phyloP scores from a whole-genome alignment of 192 early-diverging fungal species.

The Irineochytrium annulatum region DNA sequence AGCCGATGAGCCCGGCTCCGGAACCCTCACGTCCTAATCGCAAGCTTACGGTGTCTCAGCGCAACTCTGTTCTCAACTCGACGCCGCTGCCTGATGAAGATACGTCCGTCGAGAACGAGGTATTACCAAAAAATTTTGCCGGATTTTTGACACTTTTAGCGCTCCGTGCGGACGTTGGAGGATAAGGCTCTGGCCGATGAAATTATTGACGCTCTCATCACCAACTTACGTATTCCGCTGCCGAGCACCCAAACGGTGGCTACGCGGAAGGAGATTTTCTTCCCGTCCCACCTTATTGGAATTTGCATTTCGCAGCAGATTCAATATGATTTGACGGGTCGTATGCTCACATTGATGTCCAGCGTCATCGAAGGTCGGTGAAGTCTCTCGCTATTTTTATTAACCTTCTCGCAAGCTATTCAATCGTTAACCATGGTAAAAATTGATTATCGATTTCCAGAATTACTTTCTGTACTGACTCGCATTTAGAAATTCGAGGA shows the following conservation, averaged over 20 bases:
- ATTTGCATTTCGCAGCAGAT: slow-evolving; percentile 80
- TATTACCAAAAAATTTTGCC: too few relatives aligned
- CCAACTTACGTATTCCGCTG: slow-evolving; percentile 83
- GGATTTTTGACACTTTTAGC: too few relatives aligned
- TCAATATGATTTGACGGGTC: slow-evolving; percentile 72
- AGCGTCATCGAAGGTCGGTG: slow-evolving; percentile 68
- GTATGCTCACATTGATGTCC: slow-evolving; percentile 79
- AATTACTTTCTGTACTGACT: slow-evolving; percentile 18
- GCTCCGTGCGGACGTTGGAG: too few relatives aligned
- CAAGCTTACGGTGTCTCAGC: too few relatives aligned
- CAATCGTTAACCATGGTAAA: neutral
- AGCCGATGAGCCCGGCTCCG: slow-evolving; percentile 5
- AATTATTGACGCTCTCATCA: slow-evolving; percentile 85
- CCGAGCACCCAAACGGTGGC: slow-evolving; percentile 75
- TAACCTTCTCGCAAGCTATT: neutral
- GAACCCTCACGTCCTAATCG: too few relatives aligned
- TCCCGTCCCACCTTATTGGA: slow-evolving; percentile 92
- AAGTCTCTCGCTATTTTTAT: neutral
- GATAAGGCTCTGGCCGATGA: slow-evolving; percentile 62
- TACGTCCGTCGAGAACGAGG: too few relatives aligned
- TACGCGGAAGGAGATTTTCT: slow-evolving; percentile 82
- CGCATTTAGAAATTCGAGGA: slow-evolving; percentile 58
- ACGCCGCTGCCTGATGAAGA: neutral
- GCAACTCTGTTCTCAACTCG: too few relatives aligned
- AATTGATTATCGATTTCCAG: too few relatives aligned